Percentiles rank a stretch among this genome's conserved stretches.
phyloP scores from a whole-genome alignment of 305 asterid species.

The Stenogyne calaminthoides region DNA sequence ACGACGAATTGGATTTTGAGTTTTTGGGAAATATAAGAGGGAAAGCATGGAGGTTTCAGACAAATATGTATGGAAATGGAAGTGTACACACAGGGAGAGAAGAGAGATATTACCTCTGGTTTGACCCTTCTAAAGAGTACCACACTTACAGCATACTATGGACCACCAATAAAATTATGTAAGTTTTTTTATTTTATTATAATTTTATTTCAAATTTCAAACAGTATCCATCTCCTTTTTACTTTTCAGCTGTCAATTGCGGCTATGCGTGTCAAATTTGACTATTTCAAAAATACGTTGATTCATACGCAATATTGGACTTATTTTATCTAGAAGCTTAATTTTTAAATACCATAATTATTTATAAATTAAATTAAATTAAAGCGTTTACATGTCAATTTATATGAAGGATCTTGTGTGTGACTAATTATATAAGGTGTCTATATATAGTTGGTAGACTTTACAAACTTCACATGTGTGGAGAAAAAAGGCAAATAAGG shows the following conservation, averaged over 20 bases:
- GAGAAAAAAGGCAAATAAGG: slow-evolving; percentile 19
- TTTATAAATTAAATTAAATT: too few relatives aligned
- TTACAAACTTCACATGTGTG: slow-evolving; percentile 39
- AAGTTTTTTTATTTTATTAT: slow-evolving; percentile 32
- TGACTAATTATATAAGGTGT: background rate
- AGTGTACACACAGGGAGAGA: slow-evolving; percentile 91
- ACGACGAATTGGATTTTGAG: slow-evolving; percentile 91
- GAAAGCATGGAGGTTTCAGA: slow-evolving; percentile 94
- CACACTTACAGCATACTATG: slow-evolving; percentile 83
- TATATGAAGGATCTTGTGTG: too few relatives aligned
- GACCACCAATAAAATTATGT: slow-evolving; percentile 85
- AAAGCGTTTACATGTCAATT: too few relatives aligned
- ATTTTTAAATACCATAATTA: too few relatives aligned
- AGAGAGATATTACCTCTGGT: slow-evolving; percentile 82
- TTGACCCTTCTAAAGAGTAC: slow-evolving; percentile 80
- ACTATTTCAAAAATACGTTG: slow-evolving; percentile 41
- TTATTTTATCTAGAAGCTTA: background rate
- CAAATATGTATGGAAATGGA: slow-evolving; percentile 94
- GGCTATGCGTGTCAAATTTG: slow-evolving; percentile 40
- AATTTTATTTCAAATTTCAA: background rate
- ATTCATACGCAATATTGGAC: slow-evolving; percentile 25
- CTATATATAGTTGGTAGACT: slow-evolving; percentile 3
- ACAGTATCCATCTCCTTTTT: background rate
- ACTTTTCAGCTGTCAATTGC: slow-evolving; percentile 35
- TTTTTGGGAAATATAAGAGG: slow-evolving; percentile 85